phyloP scores from a whole-genome alignment of 495 filamentous ascomycete genomes.

The Lasiosphaeria miniovina region DNA sequence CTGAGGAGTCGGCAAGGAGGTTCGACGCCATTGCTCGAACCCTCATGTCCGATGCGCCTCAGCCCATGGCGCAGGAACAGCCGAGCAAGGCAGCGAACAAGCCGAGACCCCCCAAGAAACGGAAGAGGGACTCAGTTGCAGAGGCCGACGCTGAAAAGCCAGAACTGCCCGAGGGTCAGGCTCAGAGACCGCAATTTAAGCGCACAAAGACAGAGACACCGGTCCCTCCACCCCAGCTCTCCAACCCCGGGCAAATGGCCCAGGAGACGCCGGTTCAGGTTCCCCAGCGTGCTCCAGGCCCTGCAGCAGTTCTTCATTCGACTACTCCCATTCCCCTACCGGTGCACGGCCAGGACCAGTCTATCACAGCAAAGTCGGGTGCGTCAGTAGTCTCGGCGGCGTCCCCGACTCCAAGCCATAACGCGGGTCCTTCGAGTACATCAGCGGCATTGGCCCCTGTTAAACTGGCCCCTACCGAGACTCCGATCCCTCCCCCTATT shows the following conservation, averaged over 20 bases:
- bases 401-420: conserved; percentile 29
- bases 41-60: conserved; percentile 41
- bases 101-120: conserved; percentile 43
- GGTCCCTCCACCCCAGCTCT: conserved; percentile 45
- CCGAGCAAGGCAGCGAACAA: conserved; percentile 26
- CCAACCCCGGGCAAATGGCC: conserved; percentile 24
- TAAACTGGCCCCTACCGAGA: conserved; percentile 30
- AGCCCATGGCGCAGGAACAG: conserved; percentile 22
- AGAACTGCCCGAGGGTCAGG: conserved; percentile 30
- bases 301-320: conserved; percentile 27
- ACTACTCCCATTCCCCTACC: conserved; percentile 38
- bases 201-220: conserved; percentile 57
- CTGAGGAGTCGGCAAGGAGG: conserved; percentile 58
- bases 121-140: conserved; percentile 51
- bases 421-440: conserved; percentile 16
- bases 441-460: conserved; percentile 16
- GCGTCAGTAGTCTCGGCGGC: conserved; percentile 25
- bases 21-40: conserved; percentile 51
- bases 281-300: conserved; percentile 17
- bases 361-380: conserved; percentile 28
- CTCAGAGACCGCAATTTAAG: conserved; percentile 44
- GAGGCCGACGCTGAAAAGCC: conserved; percentile 43
- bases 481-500: conserved; percentile 29
- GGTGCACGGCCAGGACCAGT: conserved; percentile 28
- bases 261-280: conserved; percentile 43